These are phyloP conservation scores for Erigeron philadelphicus DNA, from an alignment of 140 eudicot species.

Conservation along the genomic window DNA sequence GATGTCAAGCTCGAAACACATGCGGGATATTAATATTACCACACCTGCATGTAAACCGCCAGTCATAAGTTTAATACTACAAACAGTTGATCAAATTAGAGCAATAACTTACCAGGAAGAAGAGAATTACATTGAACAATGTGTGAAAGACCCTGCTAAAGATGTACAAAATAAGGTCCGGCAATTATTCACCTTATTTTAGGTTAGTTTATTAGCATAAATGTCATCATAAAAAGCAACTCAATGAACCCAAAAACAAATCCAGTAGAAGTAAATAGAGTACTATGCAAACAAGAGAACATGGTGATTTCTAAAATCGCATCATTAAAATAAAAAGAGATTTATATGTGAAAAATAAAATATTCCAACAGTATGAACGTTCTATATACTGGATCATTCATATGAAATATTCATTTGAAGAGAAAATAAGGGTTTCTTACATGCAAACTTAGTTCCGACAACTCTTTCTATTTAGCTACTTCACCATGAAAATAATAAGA, in stretches of 20 bases:
- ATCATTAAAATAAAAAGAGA: too few species aligned
- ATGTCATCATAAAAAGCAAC: not conserved
- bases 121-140: not conserved
- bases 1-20: not conserved
- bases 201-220: not conserved
- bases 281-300: not conserved
- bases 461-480: not conserved
- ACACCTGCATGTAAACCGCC: not conserved
- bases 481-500: constrained; percentile 39
- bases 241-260: too few species aligned
- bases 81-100: not conserved
- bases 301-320: not conserved
- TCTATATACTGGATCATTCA: not conserved
- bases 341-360: not conserved
- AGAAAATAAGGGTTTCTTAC: not conserved
- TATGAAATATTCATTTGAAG: not conserved
- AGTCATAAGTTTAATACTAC: not conserved
- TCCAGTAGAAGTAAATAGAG: too few species aligned
- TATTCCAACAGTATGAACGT: not conserved
- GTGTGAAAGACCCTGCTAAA: not conserved
- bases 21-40: not conserved
- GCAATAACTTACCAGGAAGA: not conserved
- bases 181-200: not conserved
- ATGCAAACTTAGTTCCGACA: not conserved
- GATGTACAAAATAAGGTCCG: not conserved